These are phyloP conservation scores for Globisporangium cylindrosporum DNA, from an alignment of 352 stramenopile species.

Conservation along the genomic window DNA sequence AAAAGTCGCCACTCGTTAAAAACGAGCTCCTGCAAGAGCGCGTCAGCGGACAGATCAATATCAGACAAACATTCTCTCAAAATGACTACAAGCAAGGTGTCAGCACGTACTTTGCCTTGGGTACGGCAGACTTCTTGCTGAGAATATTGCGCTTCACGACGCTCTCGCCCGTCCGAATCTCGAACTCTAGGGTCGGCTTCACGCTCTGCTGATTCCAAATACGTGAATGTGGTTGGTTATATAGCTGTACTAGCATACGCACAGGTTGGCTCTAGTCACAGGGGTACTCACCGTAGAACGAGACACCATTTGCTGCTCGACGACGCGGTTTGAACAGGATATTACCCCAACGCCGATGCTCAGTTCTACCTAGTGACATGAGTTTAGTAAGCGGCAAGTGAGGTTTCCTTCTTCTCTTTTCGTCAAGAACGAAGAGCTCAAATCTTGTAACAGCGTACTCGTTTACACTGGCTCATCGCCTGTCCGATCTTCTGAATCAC, in stretches of 20 bases:
- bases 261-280: background rate
- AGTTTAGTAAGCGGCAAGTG: background rate
- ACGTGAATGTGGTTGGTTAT: background rate
- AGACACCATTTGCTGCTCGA: conserved; percentile 52
- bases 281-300: conserved; percentile 35
- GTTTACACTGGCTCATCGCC: conserved; percentile 44
- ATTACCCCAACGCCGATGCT: conserved; percentile 62
- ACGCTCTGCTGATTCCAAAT: conserved; percentile 11
- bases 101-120: conserved; percentile 25
- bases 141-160: conserved; percentile 43
- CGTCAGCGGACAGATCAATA: background rate
- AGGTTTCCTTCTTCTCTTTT: background rate
- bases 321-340: conserved; percentile 33
- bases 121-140: conserved; percentile 1
- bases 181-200: conserved; percentile 25
- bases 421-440: background rate
- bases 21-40: conserved; percentile 32
- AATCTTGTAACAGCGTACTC: conserved; percentile 20
- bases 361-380: conserved; percentile 47
- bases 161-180: conserved; percentile 56
- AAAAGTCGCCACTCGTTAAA: conserved; percentile 36
- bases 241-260: too few species aligned
- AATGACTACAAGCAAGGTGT: background rate
- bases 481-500: conserved; percentile 59
- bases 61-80: background rate